Conservation (phyloP, 371 early-diverging fungal genomes). For the Mortierella sp. region DNA sequence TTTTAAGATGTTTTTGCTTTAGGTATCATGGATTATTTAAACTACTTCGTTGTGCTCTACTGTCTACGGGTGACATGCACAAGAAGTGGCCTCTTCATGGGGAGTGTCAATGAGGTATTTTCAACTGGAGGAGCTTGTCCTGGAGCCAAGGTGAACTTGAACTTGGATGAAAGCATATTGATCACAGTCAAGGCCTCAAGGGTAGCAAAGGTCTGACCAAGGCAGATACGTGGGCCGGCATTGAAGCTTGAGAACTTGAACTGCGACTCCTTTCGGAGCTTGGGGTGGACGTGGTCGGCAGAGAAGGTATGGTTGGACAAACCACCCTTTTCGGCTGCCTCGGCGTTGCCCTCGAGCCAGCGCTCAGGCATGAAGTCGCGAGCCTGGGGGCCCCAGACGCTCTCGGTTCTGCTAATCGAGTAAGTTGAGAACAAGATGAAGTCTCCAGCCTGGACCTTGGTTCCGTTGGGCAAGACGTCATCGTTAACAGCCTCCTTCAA, state of each 20-base stretch:
- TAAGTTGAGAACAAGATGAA: constrained; percentile 67
- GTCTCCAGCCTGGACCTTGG: constrained; percentile 66
- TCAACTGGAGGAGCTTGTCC: constrained; percentile 58
- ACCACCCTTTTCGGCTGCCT: constrained; percentile 58
- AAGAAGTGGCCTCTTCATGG: constrained; percentile 66
- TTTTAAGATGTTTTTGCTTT: background rate
- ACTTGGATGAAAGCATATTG: constrained; percentile 58
- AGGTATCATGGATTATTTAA: background rate
- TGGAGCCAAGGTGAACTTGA: constrained; percentile 59
- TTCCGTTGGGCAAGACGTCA: constrained; percentile 78
- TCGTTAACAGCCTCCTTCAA: constrained; percentile 74
- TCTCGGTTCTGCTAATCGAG: constrained; percentile 61
- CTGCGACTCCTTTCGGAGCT: constrained; percentile 41
- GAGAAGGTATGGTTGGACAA: constrained; percentile 13
- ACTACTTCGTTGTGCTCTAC: background rate
- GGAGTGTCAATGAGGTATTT: constrained; percentile 61
- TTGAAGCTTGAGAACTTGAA: constrained; percentile 64
- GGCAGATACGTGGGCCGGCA: constrained; percentile 79
- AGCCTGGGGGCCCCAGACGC: constrained; percentile 74
- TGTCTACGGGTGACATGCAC: constrained; percentile 52
- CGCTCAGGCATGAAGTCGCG: constrained; percentile 72
- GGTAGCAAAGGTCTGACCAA: constrained; percentile 71
- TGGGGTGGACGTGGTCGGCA: constrained; percentile 33
- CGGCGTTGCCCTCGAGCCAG: constrained; percentile 62
- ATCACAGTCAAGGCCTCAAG: constrained; percentile 67